A percentile compares a stretch with the other conserved stretches of the same genome.
These are phyloP conservation scores for Pterulicium gracile DNA, from an alignment of 1,284 basidiomycete genomes.

Conservation along the genomic window DNA sequence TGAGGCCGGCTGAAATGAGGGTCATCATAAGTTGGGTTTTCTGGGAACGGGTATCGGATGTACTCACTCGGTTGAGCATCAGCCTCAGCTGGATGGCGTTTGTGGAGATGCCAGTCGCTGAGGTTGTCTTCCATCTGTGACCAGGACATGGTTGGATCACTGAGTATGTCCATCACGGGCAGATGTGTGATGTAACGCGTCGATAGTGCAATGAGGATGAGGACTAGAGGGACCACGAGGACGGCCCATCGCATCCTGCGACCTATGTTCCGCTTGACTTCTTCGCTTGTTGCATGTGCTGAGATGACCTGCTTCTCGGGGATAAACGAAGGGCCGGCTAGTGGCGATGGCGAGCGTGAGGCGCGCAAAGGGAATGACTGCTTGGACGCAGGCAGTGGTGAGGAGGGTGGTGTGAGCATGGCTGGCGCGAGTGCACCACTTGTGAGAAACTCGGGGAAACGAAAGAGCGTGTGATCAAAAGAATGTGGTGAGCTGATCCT, in stretches of 20 bases:
- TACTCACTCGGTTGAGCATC: not conserved
- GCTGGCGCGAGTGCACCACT: constrained; percentile 8
- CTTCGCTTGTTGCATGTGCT: constrained; percentile 9
- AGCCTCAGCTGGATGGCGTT: constrained; percentile 23
- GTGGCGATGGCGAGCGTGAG: constrained; percentile 2
- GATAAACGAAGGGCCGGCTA: constrained; percentile 7
- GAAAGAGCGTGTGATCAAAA: constrained; percentile 17
- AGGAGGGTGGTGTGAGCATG: constrained; percentile 45
- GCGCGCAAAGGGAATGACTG: constrained; percentile 5
- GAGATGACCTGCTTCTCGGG: constrained; percentile 7
- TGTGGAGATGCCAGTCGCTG: constrained; percentile 35
- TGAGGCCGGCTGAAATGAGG: constrained; percentile 5
- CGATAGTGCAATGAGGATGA: constrained; percentile 41
- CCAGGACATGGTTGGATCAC: constrained; percentile 16
- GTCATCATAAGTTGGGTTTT: constrained; percentile 8
- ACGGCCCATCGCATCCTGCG: constrained; percentile 37
- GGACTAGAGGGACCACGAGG: constrained; percentile 39
- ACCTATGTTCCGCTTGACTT: constrained; percentile 29
- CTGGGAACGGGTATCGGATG: not conserved
- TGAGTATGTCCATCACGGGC: constrained; percentile 31
- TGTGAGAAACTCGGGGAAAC: constrained; percentile 14
- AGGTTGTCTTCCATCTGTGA: constrained; percentile 16
- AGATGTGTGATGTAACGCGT: constrained; percentile 40
- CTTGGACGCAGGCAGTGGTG: constrained; percentile 22
- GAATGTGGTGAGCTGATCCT: constrained; percentile 1